phyloP scores from a whole-genome alignment of 1,139 yeast genomes.

The Geotrichum europaeum region DNA sequence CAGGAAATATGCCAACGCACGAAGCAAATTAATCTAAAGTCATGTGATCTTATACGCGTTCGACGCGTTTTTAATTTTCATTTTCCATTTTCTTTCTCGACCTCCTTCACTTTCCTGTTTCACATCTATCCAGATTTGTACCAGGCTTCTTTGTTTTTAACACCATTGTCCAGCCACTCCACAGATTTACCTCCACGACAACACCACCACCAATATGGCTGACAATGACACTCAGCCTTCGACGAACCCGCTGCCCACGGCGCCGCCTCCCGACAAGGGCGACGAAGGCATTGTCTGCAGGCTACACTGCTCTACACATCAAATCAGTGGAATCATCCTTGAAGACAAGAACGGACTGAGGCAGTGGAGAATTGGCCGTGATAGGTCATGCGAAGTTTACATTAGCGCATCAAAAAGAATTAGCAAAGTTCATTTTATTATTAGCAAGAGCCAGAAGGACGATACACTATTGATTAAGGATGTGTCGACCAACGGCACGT shows the following conservation, averaged over 20 bases:
- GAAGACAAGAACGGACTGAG: conserved; percentile 53
- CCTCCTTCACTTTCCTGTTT: background rate
- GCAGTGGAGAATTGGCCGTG: conserved; percentile 86
- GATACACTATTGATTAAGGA: conserved; percentile 27
- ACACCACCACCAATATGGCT: background rate
- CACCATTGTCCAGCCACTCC: background rate
- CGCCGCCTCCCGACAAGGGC: background rate
- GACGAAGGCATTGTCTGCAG: conserved; percentile 4
- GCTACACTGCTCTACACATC: conserved; percentile 16
- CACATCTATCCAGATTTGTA: background rate
- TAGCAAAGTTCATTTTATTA: conserved; percentile 64
- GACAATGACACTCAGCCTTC: conserved; percentile 1
- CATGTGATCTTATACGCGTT: background rate
- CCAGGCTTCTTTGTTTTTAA: background rate
- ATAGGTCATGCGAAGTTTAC: conserved; percentile 55
- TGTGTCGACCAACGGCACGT: conserved; percentile 76
- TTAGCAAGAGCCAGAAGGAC: conserved; percentile 26
- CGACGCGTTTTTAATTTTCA: background rate
- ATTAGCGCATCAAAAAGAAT: conserved; percentile 62
- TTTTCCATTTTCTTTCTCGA: background rate
- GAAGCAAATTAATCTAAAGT: background rate
- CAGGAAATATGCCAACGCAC: background rate
- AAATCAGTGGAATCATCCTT: conserved; percentile 12
- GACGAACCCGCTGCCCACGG: background rate
- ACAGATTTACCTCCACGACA: background rate